These are phyloP conservation scores for Aspergillus homomorphus DNA, from an alignment of 495 filamentous ascomycete species.

Conservation along the genomic window DNA sequence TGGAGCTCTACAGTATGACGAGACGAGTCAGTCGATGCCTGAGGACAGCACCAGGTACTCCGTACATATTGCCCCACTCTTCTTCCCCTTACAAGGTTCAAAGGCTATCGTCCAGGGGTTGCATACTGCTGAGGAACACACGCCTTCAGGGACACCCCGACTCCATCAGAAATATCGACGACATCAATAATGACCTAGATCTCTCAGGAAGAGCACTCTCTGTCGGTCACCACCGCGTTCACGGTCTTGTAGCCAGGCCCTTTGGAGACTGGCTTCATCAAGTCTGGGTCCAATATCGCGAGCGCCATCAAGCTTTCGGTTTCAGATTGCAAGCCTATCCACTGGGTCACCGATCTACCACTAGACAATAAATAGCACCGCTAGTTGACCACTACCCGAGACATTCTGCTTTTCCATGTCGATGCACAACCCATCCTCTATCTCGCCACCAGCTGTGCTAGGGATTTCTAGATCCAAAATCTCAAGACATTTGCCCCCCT, in stretches of 20 bases:
- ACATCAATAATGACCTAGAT: too few species aligned
- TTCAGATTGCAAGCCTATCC: not conserved
- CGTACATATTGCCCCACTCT: not conserved
- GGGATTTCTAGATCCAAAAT: too few species aligned
- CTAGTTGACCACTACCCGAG: not conserved
- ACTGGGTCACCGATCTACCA: not conserved
- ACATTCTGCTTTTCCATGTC: not conserved
- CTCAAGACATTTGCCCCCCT: too few species aligned
- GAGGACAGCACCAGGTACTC: not conserved
- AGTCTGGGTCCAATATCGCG: not conserved
- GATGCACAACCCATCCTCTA: not conserved
- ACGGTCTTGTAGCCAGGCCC: too few species aligned
- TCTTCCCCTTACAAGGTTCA: not conserved
- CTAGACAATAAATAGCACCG: not conserved
- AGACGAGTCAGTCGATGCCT: not conserved
- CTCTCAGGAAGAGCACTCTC: too few species aligned
- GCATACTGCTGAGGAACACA: not conserved
- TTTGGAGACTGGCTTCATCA: too few species aligned
- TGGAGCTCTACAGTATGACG: not conserved
- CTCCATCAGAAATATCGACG: not conserved
- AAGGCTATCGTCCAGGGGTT: not conserved
- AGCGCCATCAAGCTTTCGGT: not conserved
- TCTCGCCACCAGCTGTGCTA: too few species aligned
- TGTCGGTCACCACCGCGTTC: too few species aligned
- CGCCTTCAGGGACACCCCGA: not conserved